Evolutionary conservation across 2,329 filamentous ascomycete genomes (phyloP), one percentile per base, ranked within the genome.

Genomic region (Venturia pyrina): DNA sequence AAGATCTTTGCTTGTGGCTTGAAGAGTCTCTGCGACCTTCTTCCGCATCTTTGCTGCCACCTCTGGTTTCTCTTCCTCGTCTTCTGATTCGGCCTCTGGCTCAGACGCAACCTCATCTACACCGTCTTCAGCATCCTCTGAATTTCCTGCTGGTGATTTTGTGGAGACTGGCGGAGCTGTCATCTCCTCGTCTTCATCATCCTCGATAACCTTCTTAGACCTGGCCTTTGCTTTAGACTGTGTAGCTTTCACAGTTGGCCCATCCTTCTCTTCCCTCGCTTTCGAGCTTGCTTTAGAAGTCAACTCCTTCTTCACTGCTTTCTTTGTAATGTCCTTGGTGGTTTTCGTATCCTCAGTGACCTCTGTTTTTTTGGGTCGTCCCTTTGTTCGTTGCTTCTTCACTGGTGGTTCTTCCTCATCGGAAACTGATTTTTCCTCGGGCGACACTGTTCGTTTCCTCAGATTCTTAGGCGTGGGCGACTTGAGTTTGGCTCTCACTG

Each of bases 11-110:
- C 78, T 81, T 63, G 83, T 85, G 21, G 84, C 80, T 73, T 87
- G 87, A 67, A 96, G 79, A 61, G 88, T 89, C 10, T 86, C 86
- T 74, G 96, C 92, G 13, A 93, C 85, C 75, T 91, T 90, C 75
- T 93, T 85, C 57, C 90, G 87, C 60, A 87, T 87, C 76, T 96
- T 93, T 53, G 86, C 87, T 62, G 86, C 86, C 60, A 87, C 76
- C 69, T 88, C 86, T 1, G 91, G 87, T 73, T 90, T 90, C 71
- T 89, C 82, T 17, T 85, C 82, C 61, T 83, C 81, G 10, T 83
- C 82, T 19, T 71, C 70, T 5, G 63, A 68, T 48, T 68, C 70
- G 50, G 67, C 67, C 75, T 56, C 66, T 21, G 37, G 28, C 32
- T 68, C 65, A 34, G 64, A 61, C 6, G 66, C 56, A 5, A 53